These are phyloP conservation scores for Meripilus lineatus DNA, from an alignment of 1,284 basidiomycete genomes.

Conservation along the genomic window DNA sequence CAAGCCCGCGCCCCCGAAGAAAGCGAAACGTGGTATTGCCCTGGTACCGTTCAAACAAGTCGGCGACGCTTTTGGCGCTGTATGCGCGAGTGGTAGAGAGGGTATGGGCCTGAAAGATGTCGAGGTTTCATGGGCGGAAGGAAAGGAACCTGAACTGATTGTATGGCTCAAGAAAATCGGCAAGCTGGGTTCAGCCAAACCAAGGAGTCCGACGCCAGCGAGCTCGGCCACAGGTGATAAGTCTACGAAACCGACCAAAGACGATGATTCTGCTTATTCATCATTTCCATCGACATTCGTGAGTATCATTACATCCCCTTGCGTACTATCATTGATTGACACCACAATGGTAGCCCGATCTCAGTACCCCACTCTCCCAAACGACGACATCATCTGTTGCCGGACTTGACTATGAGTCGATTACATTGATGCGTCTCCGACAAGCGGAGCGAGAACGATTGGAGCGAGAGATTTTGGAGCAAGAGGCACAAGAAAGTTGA, in stretches of 20 bases:
- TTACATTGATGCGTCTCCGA: slow-evolving; percentile 77
- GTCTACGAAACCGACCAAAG: too few relatives aligned
- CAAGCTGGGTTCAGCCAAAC: slow-evolving; percentile 37
- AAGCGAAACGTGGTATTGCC: slow-evolving; percentile 62
- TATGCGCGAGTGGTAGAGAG: slow-evolving; percentile 51
- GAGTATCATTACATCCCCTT: slow-evolving; percentile 22
- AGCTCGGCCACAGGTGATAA: slow-evolving; percentile 26
- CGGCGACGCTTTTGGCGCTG: slow-evolving; percentile 66
- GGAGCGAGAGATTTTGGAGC: slow-evolving; percentile 71
- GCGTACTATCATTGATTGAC: slow-evolving; percentile 11
- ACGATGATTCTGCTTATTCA: slow-evolving; percentile 33
- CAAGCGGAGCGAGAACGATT: slow-evolving; percentile 75
- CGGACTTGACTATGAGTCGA: slow-evolving; percentile 71
- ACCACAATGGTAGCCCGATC: slow-evolving; percentile 22
- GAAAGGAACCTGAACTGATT: slow-evolving; percentile 70
- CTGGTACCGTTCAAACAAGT: slow-evolving; percentile 72
- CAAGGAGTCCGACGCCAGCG: slow-evolving; percentile 4
- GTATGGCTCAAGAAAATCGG: slow-evolving; percentile 71
- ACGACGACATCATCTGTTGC: slow-evolving; percentile 20
- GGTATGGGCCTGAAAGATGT: slow-evolving; percentile 38
- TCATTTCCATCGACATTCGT: slow-evolving; percentile 61
- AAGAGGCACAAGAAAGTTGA: slow-evolving; percentile 39
- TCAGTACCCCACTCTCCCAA: slow-evolving; percentile 22
- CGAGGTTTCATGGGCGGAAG: slow-evolving; percentile 48
- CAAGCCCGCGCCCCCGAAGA: slow-evolving; percentile 48